phyloP scores from a whole-genome alignment of 2,329 filamentous ascomycete species.

The Purpureocillium lavendulum region DNA sequence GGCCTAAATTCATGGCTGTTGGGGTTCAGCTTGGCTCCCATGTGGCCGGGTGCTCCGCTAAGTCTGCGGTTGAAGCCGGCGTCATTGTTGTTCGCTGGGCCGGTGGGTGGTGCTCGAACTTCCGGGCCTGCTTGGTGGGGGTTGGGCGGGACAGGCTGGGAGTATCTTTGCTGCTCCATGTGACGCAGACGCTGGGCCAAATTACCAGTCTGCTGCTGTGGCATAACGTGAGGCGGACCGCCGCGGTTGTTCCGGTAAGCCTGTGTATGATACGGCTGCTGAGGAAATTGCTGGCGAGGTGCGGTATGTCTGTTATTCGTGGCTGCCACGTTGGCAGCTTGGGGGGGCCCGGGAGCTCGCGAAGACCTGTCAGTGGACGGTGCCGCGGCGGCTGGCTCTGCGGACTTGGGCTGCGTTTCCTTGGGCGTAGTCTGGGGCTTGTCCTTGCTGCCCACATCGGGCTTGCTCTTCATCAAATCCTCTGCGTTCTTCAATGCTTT shows the following conservation, averaged over 20 bases:
- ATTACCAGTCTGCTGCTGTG: slow-evolving; percentile 32
- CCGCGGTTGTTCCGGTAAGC: slow-evolving; percentile 40
- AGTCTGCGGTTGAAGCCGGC: slow-evolving; percentile 44
- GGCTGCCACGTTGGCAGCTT: slow-evolving; percentile 15
- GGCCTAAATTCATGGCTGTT: slow-evolving; percentile 76
- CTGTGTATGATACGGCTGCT: slow-evolving; percentile 36
- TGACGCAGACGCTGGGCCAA: slow-evolving; percentile 43
- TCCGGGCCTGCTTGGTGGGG: slow-evolving; percentile 53
- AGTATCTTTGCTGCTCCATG: slow-evolving; percentile 43
- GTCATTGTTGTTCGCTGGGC: slow-evolving; percentile 54
- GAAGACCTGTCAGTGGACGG: slow-evolving; percentile 18
- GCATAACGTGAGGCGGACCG: slow-evolving; percentile 31
- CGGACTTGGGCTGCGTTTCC: slow-evolving; percentile 32
- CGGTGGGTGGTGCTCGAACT: slow-evolving; percentile 63
- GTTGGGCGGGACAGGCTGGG: slow-evolving; percentile 30
- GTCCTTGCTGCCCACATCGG: slow-evolving; percentile 35
- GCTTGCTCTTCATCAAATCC: slow-evolving; percentile 48
- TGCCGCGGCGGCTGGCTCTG: slow-evolving; percentile 13
- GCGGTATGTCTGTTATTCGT: slow-evolving; percentile 35
- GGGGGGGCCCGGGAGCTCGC: slow-evolving; percentile 25
- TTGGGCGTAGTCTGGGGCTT: slow-evolving; percentile 30
- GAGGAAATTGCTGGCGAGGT: slow-evolving; percentile 39
- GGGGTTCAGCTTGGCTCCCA: slow-evolving; percentile 52
- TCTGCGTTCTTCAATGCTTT: slow-evolving; percentile 74
- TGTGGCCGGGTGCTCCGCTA: slow-evolving; percentile 40